Evolutionary conservation across 2,329 filamentous ascomycete species (phyloP).

Genomic region (Penicillium sumatraense): DNA sequence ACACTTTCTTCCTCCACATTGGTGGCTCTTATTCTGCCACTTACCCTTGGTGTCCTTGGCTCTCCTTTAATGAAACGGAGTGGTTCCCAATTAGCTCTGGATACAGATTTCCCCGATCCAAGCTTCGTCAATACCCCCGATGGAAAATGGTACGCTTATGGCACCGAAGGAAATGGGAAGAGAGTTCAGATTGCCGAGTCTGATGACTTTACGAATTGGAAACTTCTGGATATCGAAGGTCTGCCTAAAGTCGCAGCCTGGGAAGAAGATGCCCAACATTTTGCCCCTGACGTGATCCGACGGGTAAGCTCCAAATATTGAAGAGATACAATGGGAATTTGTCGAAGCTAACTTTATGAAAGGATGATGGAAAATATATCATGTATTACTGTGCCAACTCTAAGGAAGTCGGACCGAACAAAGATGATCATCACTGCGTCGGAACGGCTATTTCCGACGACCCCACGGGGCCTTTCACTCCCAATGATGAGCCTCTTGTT

Average conservation of each 20-base stretch:
- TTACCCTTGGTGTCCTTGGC: conserved; percentile 18
- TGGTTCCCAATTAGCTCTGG: conserved; percentile 33
- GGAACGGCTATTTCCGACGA: conserved; percentile 58
- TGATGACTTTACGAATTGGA: conserved; percentile 53
- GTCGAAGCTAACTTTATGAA: background rate
- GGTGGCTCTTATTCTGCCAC: conserved; percentile 12
- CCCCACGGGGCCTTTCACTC: conserved; percentile 57
- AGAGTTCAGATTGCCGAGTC: conserved; percentile 61
- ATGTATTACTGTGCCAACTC: conserved; percentile 63
- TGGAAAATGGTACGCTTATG: conserved; percentile 63
- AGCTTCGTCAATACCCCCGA: conserved; percentile 53
- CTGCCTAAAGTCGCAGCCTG: conserved; percentile 59
- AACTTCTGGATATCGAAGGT: conserved; percentile 57
- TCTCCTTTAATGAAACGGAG: conserved; percentile 26
- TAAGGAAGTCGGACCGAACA: conserved; percentile 36
- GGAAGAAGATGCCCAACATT: conserved; percentile 60
- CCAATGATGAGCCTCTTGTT: conserved; percentile 54
- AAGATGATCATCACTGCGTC: conserved; percentile 58
- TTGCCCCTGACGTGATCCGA: conserved; percentile 65
- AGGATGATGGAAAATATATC: conserved; percentile 58
- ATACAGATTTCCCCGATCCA: conserved; percentile 48
- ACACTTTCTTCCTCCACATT: conserved; percentile 7
- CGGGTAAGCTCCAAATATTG: conserved; percentile 37
- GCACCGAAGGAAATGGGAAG: conserved; percentile 56
- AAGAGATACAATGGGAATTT: background rate